Percentiles rank a stretch among this genome's conserved stretches.
These are phyloP conservation scores for Coleophoma crateriformis DNA, from an alignment of 2,329 filamentous ascomycete species.

Conservation along the genomic window DNA sequence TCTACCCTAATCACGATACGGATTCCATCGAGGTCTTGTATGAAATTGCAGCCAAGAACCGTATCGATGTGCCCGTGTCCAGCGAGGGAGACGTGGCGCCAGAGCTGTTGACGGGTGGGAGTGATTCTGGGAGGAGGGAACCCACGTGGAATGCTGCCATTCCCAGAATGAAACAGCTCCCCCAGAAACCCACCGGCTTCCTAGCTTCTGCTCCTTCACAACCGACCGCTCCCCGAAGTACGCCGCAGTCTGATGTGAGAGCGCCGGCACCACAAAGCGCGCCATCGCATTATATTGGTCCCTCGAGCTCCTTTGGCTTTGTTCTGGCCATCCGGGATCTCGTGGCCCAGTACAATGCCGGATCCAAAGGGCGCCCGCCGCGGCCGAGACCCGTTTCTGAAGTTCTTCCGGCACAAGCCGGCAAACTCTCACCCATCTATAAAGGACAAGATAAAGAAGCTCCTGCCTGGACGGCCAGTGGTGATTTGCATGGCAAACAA, in stretches of 20 bases:
- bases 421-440: constrained; percentile 22
- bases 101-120: constrained; percentile 15
- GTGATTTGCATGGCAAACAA: constrained; percentile 6
- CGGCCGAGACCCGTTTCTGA: constrained; percentile 18
- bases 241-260: constrained; percentile 19
- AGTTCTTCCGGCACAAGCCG: constrained; percentile 22
- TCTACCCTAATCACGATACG: constrained; percentile 33
- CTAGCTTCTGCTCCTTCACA: neutral
- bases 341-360: constrained; percentile 22
- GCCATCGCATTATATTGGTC: constrained; percentile 24
- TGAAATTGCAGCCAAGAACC: constrained; percentile 30
- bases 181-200: constrained; percentile 10
- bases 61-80: constrained; percentile 31
- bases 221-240: constrained; percentile 2
- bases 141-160: constrained; percentile 7
- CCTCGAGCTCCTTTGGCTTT: constrained; percentile 25
- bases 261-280: constrained; percentile 15
- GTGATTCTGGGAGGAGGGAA: too few relatives aligned
- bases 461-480: constrained; percentile 6
- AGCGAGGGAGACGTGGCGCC: constrained; percentile 16
- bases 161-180: constrained; percentile 9
- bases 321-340: constrained; percentile 22
- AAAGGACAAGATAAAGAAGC: constrained; percentile 20
- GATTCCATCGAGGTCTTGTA: constrained; percentile 32
- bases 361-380: constrained; percentile 12